phyloP scores from a whole-genome alignment of 1,284 basidiomycete species.

The Athelia psychrophila region DNA sequence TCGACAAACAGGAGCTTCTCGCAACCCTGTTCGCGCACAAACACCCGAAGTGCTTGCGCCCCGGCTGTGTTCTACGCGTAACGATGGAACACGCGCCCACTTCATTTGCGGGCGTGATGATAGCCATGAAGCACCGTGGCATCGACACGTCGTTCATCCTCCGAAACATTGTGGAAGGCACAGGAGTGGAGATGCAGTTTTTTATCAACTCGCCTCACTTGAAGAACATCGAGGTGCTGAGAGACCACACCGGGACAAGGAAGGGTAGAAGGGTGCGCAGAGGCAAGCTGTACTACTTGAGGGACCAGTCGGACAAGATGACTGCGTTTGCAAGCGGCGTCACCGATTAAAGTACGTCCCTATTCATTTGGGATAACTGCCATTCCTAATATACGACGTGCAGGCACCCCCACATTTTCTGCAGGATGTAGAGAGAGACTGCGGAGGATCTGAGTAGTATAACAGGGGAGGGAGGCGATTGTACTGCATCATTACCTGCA shows the following conservation, averaged over 20 bases:
- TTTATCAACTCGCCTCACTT: constrained; percentile 82
- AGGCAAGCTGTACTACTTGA: constrained; percentile 77
- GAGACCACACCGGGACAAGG: constrained; percentile 54
- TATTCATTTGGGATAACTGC: no score
- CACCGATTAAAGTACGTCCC: constrained; percentile 21
- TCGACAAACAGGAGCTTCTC: constrained; percentile 68
- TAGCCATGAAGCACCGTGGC: constrained; percentile 78
- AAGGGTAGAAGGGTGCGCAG: constrained; percentile 55
- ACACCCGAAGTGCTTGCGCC: constrained; percentile 62
- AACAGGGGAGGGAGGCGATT: no score
- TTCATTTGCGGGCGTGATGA: constrained; percentile 83
- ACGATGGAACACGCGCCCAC: constrained; percentile 69
- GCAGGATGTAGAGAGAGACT: no score
- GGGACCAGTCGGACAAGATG: constrained; percentile 81
- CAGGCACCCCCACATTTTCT: background rate
- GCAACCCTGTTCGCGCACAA: constrained; percentile 67
- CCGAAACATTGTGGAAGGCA: constrained; percentile 85
- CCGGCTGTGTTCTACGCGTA: constrained; percentile 82
- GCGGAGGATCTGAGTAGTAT: background rate
- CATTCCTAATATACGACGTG: background rate
- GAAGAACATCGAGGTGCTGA: constrained; percentile 73
- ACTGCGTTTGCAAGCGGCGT: constrained; percentile 64
- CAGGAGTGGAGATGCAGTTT: constrained; percentile 89
- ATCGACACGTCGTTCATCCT: constrained; percentile 81
- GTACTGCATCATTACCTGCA: no score